Evolutionary conservation across 495 filamentous ascomycete genomes (phyloP), one percentile per base, ranked within the genome.

Genomic region (Gamarada debralockiae): DNA sequence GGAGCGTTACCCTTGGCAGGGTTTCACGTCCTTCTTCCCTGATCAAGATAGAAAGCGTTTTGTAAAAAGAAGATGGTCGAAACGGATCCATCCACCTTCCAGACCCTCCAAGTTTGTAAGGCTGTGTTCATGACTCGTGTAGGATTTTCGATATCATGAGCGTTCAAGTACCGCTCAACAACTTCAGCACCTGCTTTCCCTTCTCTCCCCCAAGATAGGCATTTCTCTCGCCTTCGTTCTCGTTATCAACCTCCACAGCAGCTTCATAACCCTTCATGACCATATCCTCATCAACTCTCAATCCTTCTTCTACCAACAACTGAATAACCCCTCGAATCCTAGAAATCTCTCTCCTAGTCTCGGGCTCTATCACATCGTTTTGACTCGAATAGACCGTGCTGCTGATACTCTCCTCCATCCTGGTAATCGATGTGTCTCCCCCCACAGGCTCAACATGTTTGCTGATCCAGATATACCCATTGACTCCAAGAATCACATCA

Each of bases 381-480:
- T 95, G 87, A 58, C 85, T 91, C 50, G 86, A 90, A 67, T 97
- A 98, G 43, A 78, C 79, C 34, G 84, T 82, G 41, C 76, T 78
- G 1, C 76, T 81, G 1, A 83, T 80, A 58, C 75, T 81, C 70
- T 97, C 93, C 66, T 97, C 92, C 61, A 96, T 71, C 46, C 87
- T 79, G 22, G 86, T 95, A 56, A 95, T 89, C 54, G 68, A 60
- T 14, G 60, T 58, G 55, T 74, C 75, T 2, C 67, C 61, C 29
- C 66, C 73, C 5, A 59, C 64, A 23, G 56, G 53, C 4, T 70
- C 70, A 1, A 81, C 70, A 59, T 90, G 86, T 72, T 89, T 91
- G 59, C 84, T 81, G 57, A 98, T 90, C 86, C 88, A 97, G 48
- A 97, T 88, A 61, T 90, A 97, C 4, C 93, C 93, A 63, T 98